Conservation (phyloP, 805 yeast species). For the Pichia manshurica region DNA sequence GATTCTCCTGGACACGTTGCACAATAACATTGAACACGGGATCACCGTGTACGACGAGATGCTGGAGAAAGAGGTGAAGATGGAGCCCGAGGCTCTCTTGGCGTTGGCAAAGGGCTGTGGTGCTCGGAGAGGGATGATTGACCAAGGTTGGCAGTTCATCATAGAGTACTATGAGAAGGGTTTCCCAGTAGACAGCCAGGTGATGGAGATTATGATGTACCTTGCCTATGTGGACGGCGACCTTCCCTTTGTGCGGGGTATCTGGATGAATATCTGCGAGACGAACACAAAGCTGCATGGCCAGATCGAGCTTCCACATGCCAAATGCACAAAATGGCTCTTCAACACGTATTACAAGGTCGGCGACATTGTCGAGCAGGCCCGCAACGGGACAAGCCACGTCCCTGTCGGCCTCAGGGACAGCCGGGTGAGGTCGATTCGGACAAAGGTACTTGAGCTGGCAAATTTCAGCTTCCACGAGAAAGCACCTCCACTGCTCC, state of each 20-base stretch:
- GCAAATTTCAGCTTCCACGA: constrained; percentile 28
- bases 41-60: constrained; percentile 73
- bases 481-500: constrained; percentile 69
- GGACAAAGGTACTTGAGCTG: constrained; percentile 31
- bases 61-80: constrained; percentile 29
- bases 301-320: constrained; percentile 18
- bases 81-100: constrained; percentile 42
- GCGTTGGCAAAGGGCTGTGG: constrained; percentile 67
- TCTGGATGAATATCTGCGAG: constrained; percentile 36
- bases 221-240: constrained; percentile 81
- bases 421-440: constrained; percentile 38
- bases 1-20: constrained; percentile 58
- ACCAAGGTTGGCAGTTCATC: constrained; percentile 74
- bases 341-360: constrained; percentile 35
- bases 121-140: constrained; percentile 39
- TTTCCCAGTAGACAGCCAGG: constrained; percentile 32
- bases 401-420: constrained; percentile 31
- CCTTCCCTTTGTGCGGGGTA: constrained; percentile 60
- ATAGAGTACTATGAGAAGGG: constrained; percentile 50
- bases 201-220: constrained; percentile 65
- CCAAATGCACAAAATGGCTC: constrained; percentile 32
- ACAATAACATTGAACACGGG: constrained; percentile 64
- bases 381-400: constrained; percentile 3
- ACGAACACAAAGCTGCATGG: constrained; percentile 19
- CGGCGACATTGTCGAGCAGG: constrained; percentile 9